Percentiles rank a stretch among this genome's conserved stretches.
Evolutionary conservation across 2,329 filamentous ascomycete species (phyloP).

Genomic region (Talaromyces sp.): DNA sequence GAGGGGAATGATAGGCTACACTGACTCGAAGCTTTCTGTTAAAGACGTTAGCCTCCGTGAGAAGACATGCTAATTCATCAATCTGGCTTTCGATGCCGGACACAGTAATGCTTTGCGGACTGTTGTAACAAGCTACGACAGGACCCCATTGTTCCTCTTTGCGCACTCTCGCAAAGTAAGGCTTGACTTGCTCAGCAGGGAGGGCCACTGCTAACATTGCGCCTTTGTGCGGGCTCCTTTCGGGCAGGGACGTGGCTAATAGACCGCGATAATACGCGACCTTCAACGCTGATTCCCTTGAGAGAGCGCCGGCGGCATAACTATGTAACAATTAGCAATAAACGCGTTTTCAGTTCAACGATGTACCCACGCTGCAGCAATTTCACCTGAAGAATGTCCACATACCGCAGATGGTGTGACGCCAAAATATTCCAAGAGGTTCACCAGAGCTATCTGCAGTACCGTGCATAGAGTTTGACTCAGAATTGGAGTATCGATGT

Average conservation of each 20-base stretch:
- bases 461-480: slow-evolving; percentile 18
- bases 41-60: not conserved
- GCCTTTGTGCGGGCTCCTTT: not conserved
- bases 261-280: not conserved
- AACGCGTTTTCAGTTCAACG: not conserved
- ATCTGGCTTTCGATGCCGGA: not conserved
- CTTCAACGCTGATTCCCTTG: not conserved
- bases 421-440: slow-evolving; percentile 15
- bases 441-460: slow-evolving; percentile 21
- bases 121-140: not conserved
- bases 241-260: not conserved
- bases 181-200: not conserved
- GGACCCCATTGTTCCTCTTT: not conserved
- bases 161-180: not conserved
- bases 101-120: not conserved
- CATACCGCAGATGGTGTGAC: not conserved
- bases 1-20: not conserved
- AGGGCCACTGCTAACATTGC: not conserved
- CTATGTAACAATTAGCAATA: not conserved
- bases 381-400: not conserved
- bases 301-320: not conserved
- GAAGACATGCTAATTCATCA: not conserved
- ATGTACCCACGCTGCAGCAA: not conserved
- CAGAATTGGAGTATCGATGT: not conserved
- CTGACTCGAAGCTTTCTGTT: not conserved